Evolutionary conservation across 1,139 yeast species (phyloP).

Genomic region (Yamadazyma blattariae): DNA sequence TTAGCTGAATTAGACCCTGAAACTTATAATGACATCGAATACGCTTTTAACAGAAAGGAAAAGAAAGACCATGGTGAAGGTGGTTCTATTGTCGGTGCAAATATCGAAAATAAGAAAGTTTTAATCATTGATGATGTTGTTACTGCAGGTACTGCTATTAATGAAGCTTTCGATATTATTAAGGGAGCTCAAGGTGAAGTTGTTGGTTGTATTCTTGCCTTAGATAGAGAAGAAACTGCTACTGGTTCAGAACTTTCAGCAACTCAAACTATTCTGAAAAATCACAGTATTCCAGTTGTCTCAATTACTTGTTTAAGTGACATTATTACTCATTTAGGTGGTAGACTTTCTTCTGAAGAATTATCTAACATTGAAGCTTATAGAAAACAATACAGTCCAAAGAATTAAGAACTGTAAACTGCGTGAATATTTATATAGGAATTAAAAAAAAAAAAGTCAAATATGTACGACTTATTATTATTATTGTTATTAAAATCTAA

Average conservation of each 20-base stretch:
- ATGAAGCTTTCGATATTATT: constrained; percentile 87
- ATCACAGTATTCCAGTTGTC: constrained; percentile 76
- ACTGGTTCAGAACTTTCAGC: constrained; percentile 68
- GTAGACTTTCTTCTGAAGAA: constrained; percentile 53
- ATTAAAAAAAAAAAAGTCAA: too few relatives aligned
- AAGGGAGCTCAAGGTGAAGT: constrained; percentile 66
- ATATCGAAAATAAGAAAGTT: constrained; percentile 65
- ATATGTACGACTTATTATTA: too few relatives aligned
- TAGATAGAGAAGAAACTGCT: constrained; percentile 92
- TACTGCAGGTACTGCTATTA: constrained; percentile 98
- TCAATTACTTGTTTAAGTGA: constrained; percentile 77
- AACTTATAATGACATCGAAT: constrained; percentile 61
- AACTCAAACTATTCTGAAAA: constrained; percentile 72
- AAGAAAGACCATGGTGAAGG: constrained; percentile 99
- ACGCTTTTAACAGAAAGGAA: constrained; percentile 83
- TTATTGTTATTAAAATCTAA: too few relatives aligned
- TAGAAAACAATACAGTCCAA: constrained; percentile 51
- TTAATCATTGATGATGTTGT: constrained; percentile 94
- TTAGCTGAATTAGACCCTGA: constrained; percentile 87
- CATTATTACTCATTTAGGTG: constrained; percentile 60
- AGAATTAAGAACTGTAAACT: constrained; percentile 8
- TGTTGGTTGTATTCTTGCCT: constrained; percentile 83
- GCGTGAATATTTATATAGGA: not conserved
- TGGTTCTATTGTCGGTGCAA: constrained; percentile 87
- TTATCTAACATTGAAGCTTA: constrained; percentile 57